Percentiles rank a stretch among this genome's conserved stretches.
These are phyloP conservation scores for Capsicum rhomboideum DNA, from an alignment of 257 asterid species.

Conservation along the genomic window DNA sequence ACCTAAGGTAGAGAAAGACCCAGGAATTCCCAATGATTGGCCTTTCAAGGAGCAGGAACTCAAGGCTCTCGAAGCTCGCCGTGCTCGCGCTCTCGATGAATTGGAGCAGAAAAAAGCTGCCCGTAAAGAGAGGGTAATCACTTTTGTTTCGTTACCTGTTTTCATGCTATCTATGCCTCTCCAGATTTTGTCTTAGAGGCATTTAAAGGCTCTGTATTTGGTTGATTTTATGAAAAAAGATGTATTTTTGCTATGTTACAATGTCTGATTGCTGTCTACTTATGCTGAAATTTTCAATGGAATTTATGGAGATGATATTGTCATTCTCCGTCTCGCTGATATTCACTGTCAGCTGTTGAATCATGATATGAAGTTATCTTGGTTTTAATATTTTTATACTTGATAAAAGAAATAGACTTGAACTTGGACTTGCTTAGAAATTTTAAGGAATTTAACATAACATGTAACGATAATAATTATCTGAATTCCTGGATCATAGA, in stretches of 20 bases:
- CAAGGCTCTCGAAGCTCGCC: constrained; percentile 76
- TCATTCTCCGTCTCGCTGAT: background rate
- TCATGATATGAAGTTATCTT: background rate
- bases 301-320: background rate
- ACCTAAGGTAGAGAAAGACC: constrained; percentile 74
- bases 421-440: background rate
- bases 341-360: background rate
- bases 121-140: constrained; percentile 78
- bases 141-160: background rate
- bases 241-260: background rate
- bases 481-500: background rate
- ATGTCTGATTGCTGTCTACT: background rate
- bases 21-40: constrained; percentile 92
- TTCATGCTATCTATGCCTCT: background rate
- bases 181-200: background rate
- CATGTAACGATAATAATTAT: background rate
- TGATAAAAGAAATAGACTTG: background rate
- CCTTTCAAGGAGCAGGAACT: constrained; percentile 96
- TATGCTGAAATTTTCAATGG: background rate
- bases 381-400: background rate
- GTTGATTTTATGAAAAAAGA: background rate
- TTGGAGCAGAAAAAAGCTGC: constrained; percentile 86
- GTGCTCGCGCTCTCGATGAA: constrained; percentile 62
- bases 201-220: background rate
- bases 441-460: no score